phyloP scores from a whole-genome alignment of 306 rosid species.

The Dryas alaskensis region DNA sequence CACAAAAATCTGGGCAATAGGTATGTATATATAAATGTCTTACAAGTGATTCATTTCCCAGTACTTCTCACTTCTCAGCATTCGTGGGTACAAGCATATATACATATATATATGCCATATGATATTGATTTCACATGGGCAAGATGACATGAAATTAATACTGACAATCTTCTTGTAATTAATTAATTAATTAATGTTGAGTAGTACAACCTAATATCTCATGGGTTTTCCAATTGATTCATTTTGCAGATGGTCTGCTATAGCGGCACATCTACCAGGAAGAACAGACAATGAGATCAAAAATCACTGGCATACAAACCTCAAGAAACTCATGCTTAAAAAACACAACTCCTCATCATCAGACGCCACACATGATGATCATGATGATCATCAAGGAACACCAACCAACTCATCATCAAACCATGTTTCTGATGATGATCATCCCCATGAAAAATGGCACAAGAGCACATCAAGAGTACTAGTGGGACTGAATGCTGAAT shows the following conservation, averaged over 20 bases:
- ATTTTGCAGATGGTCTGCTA: conserved; percentile 59
- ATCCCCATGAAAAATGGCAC: too few species aligned
- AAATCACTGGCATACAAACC: conserved; percentile 65
- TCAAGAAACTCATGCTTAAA: conserved; percentile 41
- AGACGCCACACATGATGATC: neutral
- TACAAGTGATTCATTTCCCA: too few species aligned
- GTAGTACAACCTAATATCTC: too few species aligned
- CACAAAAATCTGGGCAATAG: conserved; percentile 45
- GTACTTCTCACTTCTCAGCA: too few species aligned
- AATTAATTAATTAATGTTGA: neutral
- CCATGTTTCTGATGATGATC: too few species aligned
- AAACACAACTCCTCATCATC: conserved; percentile 4
- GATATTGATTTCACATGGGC: neutral
- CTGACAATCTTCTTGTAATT: neutral
- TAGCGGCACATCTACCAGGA: conserved; percentile 61
- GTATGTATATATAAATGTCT: conserved; percentile 15
- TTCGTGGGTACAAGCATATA: too few species aligned
- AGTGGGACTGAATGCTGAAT: too few species aligned
- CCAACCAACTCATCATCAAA: conserved; percentile 26
- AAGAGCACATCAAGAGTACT: too few species aligned
- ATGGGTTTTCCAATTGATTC: neutral
- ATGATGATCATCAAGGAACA: neutral
- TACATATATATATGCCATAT: too few species aligned
- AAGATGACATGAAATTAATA: neutral
- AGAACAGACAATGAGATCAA: conserved; percentile 82